Conservation (phyloP, 2,329 filamentous ascomycete species). For the Parastagonospora avenae region DNA sequence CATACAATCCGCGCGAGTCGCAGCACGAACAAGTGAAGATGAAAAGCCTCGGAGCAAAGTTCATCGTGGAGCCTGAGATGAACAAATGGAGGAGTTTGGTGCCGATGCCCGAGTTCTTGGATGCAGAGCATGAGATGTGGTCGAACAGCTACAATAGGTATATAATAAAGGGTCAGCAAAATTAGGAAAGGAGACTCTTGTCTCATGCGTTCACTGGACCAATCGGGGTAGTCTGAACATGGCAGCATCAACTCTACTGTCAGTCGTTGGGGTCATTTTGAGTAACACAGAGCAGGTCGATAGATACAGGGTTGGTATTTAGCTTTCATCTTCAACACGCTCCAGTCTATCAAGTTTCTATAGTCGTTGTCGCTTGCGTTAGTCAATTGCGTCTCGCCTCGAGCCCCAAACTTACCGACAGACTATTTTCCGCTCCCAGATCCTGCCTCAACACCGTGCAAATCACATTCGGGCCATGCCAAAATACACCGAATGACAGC, state of each 20-base stretch:
- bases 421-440: no score
- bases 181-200: not conserved
- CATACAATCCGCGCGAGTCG: slow-evolving; percentile 17
- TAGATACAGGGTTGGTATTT: no score
- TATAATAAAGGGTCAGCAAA: slow-evolving; percentile 12
- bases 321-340: no score
- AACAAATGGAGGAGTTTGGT: slow-evolving; percentile 23
- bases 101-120: slow-evolving; percentile 23
- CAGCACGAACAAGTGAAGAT: slow-evolving; percentile 13
- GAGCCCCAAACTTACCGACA: no score
- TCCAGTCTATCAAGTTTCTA: no score
- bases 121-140: slow-evolving; percentile 23
- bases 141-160: slow-evolving; percentile 21
- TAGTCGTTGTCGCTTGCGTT: no score
- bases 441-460: no score
- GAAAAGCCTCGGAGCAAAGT: slow-evolving; percentile 8
- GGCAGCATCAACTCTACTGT: not conserved
- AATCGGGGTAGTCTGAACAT: not conserved
- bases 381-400: no score
- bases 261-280: no score
- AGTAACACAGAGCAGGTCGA: no score
- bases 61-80: slow-evolving; percentile 10
- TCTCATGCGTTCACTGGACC: not conserved
- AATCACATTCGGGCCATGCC: no score
- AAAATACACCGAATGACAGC: no score